Percentiles rank a stretch among this genome's conserved stretches.
Evolutionary conservation across 306 rosid species (phyloP).

Genomic region (Glycine latifolia): DNA sequence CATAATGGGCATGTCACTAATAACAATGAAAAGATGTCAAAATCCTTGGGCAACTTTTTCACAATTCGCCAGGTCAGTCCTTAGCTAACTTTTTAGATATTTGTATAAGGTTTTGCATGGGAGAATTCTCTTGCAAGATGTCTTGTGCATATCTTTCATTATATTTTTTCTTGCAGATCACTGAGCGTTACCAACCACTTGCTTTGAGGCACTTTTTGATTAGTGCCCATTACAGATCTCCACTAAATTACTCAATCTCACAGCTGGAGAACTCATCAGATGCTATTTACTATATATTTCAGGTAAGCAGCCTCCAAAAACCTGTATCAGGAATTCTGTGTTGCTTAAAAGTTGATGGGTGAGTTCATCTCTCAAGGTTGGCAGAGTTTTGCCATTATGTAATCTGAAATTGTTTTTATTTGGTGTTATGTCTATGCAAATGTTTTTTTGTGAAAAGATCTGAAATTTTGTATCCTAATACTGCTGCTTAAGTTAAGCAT

Average conservation of each 20-base stretch:
- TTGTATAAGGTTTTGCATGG: conserved; percentile 35
- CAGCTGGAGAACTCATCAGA: conserved; percentile 90
- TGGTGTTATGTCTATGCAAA: background rate
- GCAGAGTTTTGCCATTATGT: conserved; percentile 3
- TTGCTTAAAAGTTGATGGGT: conserved; percentile 22
- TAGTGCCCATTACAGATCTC: conserved; percentile 88
- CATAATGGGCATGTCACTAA: conserved; percentile 97
- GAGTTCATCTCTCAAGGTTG: conserved; percentile 30
- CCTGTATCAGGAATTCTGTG: conserved; percentile 43
- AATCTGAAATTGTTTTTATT: conserved; percentile 20
- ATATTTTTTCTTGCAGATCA: conserved; percentile 62
- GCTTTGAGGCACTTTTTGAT: conserved; percentile 88
- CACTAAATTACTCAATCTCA: conserved; percentile 74
- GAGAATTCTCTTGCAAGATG: conserved; percentile 35
- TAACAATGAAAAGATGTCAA: conserved; percentile 93
- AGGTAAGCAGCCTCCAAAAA: conserved; percentile 58
- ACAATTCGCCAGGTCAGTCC: conserved; percentile 86
- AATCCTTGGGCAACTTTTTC: conserved; percentile 93
- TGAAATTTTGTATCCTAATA: background rate
- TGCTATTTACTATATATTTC: conserved; percentile 82
- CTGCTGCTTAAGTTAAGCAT: background rate
- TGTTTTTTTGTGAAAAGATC: conserved; percentile 16
- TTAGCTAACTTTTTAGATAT: background rate
- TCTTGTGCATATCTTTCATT: conserved; percentile 28
- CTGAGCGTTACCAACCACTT: conserved; percentile 80